Conservation (phyloP, 164 flowering plant genomes). For the Sextonia rubra region DNA sequence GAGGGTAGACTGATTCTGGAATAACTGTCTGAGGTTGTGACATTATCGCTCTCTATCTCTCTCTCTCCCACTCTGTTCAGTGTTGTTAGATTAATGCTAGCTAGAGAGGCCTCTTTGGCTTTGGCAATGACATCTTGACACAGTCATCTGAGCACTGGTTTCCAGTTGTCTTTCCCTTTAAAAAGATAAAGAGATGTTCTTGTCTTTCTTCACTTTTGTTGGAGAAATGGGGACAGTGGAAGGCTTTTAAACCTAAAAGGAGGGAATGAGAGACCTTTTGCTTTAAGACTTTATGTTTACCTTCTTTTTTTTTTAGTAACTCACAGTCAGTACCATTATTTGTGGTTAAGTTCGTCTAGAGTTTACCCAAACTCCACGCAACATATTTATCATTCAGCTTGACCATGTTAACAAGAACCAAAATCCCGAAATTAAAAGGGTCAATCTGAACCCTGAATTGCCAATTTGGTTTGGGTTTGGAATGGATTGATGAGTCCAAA, state of each 20-base stretch:
- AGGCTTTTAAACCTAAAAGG: slow-evolving; percentile 5
- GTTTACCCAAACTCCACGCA: no score
- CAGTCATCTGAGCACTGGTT: background rate
- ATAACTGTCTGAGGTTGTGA: slow-evolving; percentile 17
- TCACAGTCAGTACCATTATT: no score
- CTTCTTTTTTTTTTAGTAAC: no score
- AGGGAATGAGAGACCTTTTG: slow-evolving; percentile 11
- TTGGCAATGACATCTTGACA: background rate
- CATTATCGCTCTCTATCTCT: background rate
- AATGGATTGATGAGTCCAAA: no score
- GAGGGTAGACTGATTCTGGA: slow-evolving; percentile 16
- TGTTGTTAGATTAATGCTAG: background rate
- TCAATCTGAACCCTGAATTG: no score
- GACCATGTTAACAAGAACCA: no score
- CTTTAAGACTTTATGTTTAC: no score
- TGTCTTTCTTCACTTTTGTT: slow-evolving; percentile 5
- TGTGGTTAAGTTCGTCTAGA: no score
- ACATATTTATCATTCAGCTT: no score
- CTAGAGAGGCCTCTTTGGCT: background rate
- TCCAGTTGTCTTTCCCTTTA: slow-evolving; percentile 8
- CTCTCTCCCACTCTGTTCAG: background rate
- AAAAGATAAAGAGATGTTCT: slow-evolving; percentile 21
- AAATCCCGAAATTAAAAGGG: no score
- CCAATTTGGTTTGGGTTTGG: no score
- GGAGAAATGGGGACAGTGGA: background rate